phyloP scores from a whole-genome alignment of 2,329 filamentous ascomycete species.

The Calycina marina region DNA sequence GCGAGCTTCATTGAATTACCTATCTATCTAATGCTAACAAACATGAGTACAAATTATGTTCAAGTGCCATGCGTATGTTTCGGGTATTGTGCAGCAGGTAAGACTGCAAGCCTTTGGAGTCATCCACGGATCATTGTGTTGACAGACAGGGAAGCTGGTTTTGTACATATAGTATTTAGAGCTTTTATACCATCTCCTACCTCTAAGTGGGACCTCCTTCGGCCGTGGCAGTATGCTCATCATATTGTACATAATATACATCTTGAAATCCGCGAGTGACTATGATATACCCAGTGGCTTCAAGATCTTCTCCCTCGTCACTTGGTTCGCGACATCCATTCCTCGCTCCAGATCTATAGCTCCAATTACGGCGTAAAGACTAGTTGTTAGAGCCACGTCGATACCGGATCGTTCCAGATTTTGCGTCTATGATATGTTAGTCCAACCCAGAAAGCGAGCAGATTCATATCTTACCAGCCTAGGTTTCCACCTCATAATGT shows the following conservation, averaged over 20 bases:
- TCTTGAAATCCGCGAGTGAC: conserved; percentile 1
- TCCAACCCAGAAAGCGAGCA: no score
- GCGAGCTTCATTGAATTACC: no score
- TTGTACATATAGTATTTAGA: no score
- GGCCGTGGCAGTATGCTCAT: no score
- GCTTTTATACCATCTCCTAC: conserved; percentile 14
- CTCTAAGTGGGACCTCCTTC: no score
- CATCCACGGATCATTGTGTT: no score
- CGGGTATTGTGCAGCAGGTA: no score
- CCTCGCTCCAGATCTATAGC: conserved; percentile 83
- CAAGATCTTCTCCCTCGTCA: conserved; percentile 51
- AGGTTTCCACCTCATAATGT: conserved; percentile 81
- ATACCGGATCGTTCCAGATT: conserved; percentile 61
- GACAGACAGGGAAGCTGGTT: no score
- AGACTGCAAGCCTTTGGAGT: no score
- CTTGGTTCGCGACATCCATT: conserved; percentile 56
- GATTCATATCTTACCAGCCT: conserved; percentile 47
- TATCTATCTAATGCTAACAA: no score
- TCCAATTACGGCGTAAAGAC: conserved; percentile 74
- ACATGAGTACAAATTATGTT: no score
- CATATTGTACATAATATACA: conserved; percentile 8
- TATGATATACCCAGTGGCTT: conserved; percentile 21
- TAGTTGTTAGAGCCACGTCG: conserved; percentile 58
- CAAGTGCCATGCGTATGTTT: no score
- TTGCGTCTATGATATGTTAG: conserved; percentile 33